Evolutionary conservation across 345 rosid genomes (phyloP).

Genomic region (Stellera chamaejasme): DNA sequence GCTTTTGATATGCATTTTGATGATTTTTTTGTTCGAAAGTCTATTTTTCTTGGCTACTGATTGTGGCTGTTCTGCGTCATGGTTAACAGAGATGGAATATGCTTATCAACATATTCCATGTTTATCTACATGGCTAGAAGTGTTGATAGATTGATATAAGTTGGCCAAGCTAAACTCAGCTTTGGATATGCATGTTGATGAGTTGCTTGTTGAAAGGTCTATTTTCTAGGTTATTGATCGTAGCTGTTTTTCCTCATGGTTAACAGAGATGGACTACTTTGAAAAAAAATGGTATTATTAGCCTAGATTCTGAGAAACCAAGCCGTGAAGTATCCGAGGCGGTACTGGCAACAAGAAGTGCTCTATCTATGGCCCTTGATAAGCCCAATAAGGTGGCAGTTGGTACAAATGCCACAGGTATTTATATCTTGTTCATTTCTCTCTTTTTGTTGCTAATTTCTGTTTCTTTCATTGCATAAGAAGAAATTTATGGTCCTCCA

Average conservation of each 20-base stretch:
- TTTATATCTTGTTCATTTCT: conserved; percentile 9
- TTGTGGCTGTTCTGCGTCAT: conserved; percentile 21
- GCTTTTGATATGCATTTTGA: not conserved
- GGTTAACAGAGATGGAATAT: conserved; percentile 66
- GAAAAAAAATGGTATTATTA: conserved; percentile 34
- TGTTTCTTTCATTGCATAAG: conserved; percentile 1
- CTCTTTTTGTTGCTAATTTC: not conserved
- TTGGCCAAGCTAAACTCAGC: conserved; percentile 7
- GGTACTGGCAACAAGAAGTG: conserved; percentile 71
- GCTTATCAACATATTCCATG: too few relatives aligned
- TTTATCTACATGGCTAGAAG: conserved; percentile 3
- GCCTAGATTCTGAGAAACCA: conserved; percentile 23
- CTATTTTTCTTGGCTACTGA: conserved; percentile 11
- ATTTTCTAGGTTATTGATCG: not conserved
- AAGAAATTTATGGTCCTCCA: too few relatives aligned
- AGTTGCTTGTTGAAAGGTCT: conserved; percentile 5
- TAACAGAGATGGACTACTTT: conserved; percentile 69
- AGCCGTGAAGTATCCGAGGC: conserved; percentile 60
- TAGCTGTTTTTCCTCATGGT: conserved; percentile 15
- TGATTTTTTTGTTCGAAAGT: conserved; percentile 7
- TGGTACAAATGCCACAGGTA: conserved; percentile 29
- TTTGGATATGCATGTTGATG: not conserved
- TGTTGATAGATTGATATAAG: conserved; percentile 4
- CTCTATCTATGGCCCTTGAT: conserved; percentile 69
- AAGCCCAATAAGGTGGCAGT: conserved; percentile 39